phyloP scores from a whole-genome alignment of 768 basidiomycete genomes.

The Phaeotremella fagi region DNA sequence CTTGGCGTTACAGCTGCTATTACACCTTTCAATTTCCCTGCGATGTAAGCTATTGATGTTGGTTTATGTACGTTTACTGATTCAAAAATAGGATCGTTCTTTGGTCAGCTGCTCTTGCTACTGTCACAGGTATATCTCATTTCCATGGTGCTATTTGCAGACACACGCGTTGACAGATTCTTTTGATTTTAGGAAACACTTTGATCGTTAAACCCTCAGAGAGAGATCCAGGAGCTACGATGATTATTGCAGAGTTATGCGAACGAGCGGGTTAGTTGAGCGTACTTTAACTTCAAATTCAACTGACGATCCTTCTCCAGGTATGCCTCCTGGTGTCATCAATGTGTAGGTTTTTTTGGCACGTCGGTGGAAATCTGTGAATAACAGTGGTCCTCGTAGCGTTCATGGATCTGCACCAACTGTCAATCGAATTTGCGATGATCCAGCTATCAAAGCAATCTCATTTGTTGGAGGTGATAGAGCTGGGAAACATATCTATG shows the following conservation, averaged over 20 bases:
- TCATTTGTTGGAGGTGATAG: slow-evolving; percentile 93
- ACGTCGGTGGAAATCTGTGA: not conserved
- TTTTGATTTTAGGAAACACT: slow-evolving; percentile 66
- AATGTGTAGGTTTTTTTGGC: slow-evolving; percentile 52
- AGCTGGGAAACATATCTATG: slow-evolving; percentile 90
- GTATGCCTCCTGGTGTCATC: slow-evolving; percentile 64
- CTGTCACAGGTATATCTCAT: slow-evolving; percentile 42
- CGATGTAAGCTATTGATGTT: slow-evolving; percentile 22
- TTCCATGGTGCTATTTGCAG: not conserved
- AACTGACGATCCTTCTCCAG: not conserved
- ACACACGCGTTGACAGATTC: not conserved
- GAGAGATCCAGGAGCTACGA: slow-evolving; percentile 91
- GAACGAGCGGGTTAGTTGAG: slow-evolving; percentile 60
- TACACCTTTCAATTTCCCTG: slow-evolving; percentile 57
- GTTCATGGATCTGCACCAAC: slow-evolving; percentile 86
- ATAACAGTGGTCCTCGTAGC: slow-evolving; percentile 45
- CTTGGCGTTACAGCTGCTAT: slow-evolving; percentile 73
- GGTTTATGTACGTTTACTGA: not conserved
- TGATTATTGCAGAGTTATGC: slow-evolving; percentile 95
- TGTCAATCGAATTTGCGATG: slow-evolving; percentile 86
- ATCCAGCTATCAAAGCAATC: slow-evolving; percentile 85
- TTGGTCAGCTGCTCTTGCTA: slow-evolving; percentile 67
- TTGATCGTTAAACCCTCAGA: slow-evolving; percentile 93
- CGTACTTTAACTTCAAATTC: not conserved
- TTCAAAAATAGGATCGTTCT: slow-evolving; percentile 75